Evolutionary conservation across 1,139 yeast genomes (phyloP), one percentile per base, ranked within the genome.

Genomic region (Candida dubliniensis): DNA sequence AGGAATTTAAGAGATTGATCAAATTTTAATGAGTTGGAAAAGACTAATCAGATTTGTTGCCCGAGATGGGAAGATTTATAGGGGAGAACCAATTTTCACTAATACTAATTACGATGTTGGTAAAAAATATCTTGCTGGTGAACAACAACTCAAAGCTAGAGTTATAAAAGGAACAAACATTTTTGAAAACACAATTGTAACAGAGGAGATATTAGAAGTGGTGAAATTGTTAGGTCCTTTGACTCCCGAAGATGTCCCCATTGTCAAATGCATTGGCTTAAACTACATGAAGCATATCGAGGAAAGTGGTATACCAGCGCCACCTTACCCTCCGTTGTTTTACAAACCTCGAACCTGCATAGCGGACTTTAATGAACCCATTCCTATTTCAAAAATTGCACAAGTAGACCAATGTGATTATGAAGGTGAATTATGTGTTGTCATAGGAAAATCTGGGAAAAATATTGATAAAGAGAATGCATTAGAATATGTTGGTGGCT

Each of bases 401-500:
- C 79, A 71, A 52, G 52, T 56, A 8, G 48, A 52, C 9, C 58
- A 55, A 43, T 60, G 71, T 15, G 83, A 79, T 53, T 78, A 77
- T 52, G 83, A 78, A 52, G 76, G 77, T 36, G 84, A 78, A 53
- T 67, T 78, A 35, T 79, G 74, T 8, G 71, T 75, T 24, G 76
- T 78, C 5, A 77, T 78, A 47, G 82, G 83, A n/a, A 74, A 70
- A 53, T 52, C 61, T 8, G 76, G 77, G 30, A 64, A 61, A 47
- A 67, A 76, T 49, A 77, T 79, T 15, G 42, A 64, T 14, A 64
- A 59, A 12, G 68, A 61, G 26, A 63, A 74, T 18, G 83, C 82
- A 2, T 57, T 71, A 41, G 63, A 69, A 39, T 67, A 76, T 47
- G 76, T 79, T 3, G 57, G 77, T 25, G 84, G 84, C 2, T 79